Evolutionary conservation across 768 basidiomycete species (phyloP), one percentile per base, ranked within the genome.

Genomic region (Coprinopsis marcescibilis): DNA sequence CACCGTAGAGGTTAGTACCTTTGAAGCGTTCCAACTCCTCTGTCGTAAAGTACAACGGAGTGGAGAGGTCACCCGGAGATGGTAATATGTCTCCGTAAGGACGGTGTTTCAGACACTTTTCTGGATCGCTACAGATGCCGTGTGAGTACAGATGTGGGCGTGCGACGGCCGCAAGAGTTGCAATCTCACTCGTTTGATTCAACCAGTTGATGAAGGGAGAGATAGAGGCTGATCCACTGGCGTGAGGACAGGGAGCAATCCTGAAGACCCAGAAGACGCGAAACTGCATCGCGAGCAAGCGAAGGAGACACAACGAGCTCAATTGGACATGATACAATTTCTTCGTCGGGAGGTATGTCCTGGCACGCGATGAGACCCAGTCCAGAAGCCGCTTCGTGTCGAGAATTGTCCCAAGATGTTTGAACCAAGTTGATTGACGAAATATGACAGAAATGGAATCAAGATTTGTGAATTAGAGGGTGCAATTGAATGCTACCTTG

Each of bases 1-100:
- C 92, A 2, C 85, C 81, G 52, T 80, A 80, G 2, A 98, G 58
- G 60, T 94, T 94, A 2, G 86, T 87, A 0, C 90, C 92, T 43
- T 73, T 69, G 42, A 96, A 75, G 8, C 81, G 60, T 15, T 78
- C 71, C 14, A 82, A 64, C 59, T 98, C 94, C 13, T 57, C 43
- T 0, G 59, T 38, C 0, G 76, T 76, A 58, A 90, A 96, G 52
- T 87, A 80, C 11, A 92, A 68, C 0, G 92, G 77, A 0, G 93
- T 94, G 12, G 72, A 65, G 0, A 95, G 70, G 43, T 73, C 68
- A 2, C 70, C 63, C 0, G 71, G 39, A 0, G 68, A 21, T 0
- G 94, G 94, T 1, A 96, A 70, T 6, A 74, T 77, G 17, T 75
- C 65, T 21, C 91, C 59, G 60, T 97, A 98, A 2, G 76, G 72